Evolutionary conservation across 768 basidiomycete species (phyloP), one percentile per base, ranked within the genome.

Genomic region (Zangia roseola): DNA sequence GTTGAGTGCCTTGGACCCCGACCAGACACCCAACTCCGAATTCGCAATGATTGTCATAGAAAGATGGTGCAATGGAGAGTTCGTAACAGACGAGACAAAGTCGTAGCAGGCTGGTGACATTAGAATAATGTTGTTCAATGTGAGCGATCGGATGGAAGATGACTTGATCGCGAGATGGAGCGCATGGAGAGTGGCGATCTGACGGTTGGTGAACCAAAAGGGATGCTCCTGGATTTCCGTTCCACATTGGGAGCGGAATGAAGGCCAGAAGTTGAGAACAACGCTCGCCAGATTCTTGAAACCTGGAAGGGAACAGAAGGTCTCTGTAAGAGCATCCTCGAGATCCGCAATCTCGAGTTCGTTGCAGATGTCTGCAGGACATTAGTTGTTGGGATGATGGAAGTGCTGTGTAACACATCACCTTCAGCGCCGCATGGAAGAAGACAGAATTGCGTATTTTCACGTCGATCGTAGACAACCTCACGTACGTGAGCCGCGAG

Each of bases 261-360:
- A 62, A 10, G 65, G 65, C 65, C 65, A 67, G 24, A 67, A 67
- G 44, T 59, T 65, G 43, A 69, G 58, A 6, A 49, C 43, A 10
- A 67, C 47, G 9, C 44, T 49, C 31, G 54, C 49, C 4, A 67
- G 57, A 28, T 53, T 57, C 47, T 51, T 47, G 38, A 67, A 56
- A 16, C 31, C 34, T 1, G 58, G 17, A 2, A 67, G 50, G 4
- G 58, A 26, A 26, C 57, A 59, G 16, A 67, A 61, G 2, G 61
- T 49, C 20, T 67, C 65, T 14, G 59, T 63, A 24, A 67, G 58
- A 13, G 35, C 53, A 2, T 67, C 65, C 31, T 67, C 65, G 4
- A 67, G 67, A 4, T 69, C 67, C 3, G 63, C 63, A 2, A 69
- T 61, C 34, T 67, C 65, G n/a, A 58, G 47, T 45, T 60, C 60